Conservation (phyloP, 225 moss, liverwort and hornwort species). For the Marchantia polymorpha region DNA sequence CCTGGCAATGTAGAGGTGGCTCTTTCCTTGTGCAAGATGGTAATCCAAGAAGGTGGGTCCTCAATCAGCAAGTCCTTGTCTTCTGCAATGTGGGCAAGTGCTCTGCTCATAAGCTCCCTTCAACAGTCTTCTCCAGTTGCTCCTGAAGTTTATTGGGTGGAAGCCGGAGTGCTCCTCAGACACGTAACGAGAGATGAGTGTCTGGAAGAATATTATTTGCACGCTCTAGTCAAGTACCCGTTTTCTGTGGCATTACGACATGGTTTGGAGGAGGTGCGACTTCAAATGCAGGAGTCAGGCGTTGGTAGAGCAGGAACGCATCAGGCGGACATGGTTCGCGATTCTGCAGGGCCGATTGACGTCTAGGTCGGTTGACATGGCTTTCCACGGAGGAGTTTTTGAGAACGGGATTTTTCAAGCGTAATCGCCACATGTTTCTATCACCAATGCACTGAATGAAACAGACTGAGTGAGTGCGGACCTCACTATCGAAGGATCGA, state of each 20-base stretch:
- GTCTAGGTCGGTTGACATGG: neutral
- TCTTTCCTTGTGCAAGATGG: conserved; percentile 48
- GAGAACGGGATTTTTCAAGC: neutral
- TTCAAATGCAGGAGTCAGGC: conserved; percentile 6
- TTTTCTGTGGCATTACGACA: conserved; percentile 50
- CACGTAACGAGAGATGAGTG: conserved; percentile 47
- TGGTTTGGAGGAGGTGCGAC: conserved; percentile 18
- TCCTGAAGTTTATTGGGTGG: conserved; percentile 64
- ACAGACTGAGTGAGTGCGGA: conserved; percentile 10
- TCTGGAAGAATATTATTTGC: conserved; percentile 48
- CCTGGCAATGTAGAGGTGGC: conserved; percentile 69
- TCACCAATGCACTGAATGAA: neutral
- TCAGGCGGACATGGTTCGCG: neutral
- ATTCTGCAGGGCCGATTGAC: conserved; percentile 14
- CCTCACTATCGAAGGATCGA: conserved; percentile 18
- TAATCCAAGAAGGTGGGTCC: conserved; percentile 32
- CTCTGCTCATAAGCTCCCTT: conserved; percentile 57
- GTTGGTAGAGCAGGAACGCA: neutral
- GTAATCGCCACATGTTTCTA: neutral
- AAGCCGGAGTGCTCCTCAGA: conserved; percentile 55
- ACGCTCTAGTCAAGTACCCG: conserved; percentile 55
- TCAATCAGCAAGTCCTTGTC: conserved; percentile 23
- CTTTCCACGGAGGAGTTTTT: neutral
- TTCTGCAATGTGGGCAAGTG: conserved; percentile 53
- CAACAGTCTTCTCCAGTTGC: conserved; percentile 54